Percentiles rank a stretch among this genome's conserved stretches.
Evolutionary conservation across 1,139 yeast genomes (phyloP).

Genomic region (Kluyveromyces marxianus): DNA sequence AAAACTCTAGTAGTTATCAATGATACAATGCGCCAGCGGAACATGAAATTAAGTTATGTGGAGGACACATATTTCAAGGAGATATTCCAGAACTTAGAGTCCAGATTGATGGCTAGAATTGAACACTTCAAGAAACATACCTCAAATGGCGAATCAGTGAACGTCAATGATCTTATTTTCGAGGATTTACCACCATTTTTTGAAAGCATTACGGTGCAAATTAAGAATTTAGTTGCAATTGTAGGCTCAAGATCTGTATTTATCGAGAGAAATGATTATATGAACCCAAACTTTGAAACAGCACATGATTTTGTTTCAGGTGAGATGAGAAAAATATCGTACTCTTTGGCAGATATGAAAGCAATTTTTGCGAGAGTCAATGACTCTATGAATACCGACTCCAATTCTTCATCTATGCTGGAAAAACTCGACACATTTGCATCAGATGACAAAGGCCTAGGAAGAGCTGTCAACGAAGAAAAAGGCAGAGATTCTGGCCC

Average conservation of each 20-base stretch:
- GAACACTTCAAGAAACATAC: neutral
- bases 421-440: slow-evolving; percentile 8
- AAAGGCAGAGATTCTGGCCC: slow-evolving; percentile 20
- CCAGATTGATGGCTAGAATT: slow-evolving; percentile 31
- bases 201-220: slow-evolving; percentile 32
- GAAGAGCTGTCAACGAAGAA: slow-evolving; percentile 26
- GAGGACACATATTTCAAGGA: slow-evolving; percentile 25
- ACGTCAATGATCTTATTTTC: slow-evolving; percentile 30
- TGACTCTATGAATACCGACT: neutral
- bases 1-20: slow-evolving; percentile 31
- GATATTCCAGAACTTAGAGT: slow-evolving; percentile 40
- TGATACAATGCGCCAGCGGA: slow-evolving; percentile 22
- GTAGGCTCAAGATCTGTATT: slow-evolving; percentile 58
- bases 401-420: neutral
- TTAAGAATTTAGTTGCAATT: slow-evolving; percentile 32
- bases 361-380: slow-evolving; percentile 12
- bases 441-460: slow-evolving; percentile 30
- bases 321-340: slow-evolving; percentile 35
- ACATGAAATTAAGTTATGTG: slow-evolving; percentile 21
- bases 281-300: slow-evolving; percentile 31
- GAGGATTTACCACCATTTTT: slow-evolving; percentile 43
- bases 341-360: slow-evolving; percentile 22
- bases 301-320: slow-evolving; percentile 37
- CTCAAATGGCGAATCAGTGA: neutral
- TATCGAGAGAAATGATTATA: slow-evolving; percentile 37